Base-by-base conservation (phyloP, 768 basidiomycete genomes). In the Leccinum aurantiacum region DNA sequence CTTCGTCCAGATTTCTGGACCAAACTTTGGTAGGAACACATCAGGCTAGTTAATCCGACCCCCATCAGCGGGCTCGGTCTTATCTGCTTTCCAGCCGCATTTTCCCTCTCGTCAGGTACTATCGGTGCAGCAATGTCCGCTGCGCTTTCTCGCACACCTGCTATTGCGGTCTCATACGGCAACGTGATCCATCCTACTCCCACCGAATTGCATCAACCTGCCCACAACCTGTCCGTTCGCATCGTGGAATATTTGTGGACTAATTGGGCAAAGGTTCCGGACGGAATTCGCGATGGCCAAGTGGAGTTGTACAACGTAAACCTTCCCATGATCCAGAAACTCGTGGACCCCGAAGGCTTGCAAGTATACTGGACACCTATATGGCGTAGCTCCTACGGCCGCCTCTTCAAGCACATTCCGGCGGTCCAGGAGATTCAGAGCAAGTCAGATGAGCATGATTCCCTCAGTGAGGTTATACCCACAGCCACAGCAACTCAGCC, bases 141-240 rank as follows among this genome's bases (percentile, higher is more conserved):
- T 22, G 84, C 84, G 24, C 79, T 94, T 48, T 87, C 89, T 25
- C 79, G 79, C 59, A 80, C 78, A 29, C 88, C 92, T 41, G 84
- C 92, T 46, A 89, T 97, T 59, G 95, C 95, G 1, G 69, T 98
- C 38, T 95, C 93, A 0, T 96, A 97, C 70, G 93, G 93, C 37
- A 90, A 82, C 15, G 84, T 95, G 54, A 70, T 81, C 49, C 81
- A 85, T 67, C 90, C 91, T 1, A 87, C 88, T 6, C 87, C 91
- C 2, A 61, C 72, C 8, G 63, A 74, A 15, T 81, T 82, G 56
- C 78, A 85, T 64, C 80, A 86, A 38, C 88, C 91, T n/a, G 93
- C 95, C 1, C 85, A 95, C 71, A 69, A 74, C 6, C 79, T 94
- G 24, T 80, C 87, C 24, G 74, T 82, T 27, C 79, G 83, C 22